A percentile compares a stretch with the other conserved stretches of the same genome.
These are phyloP conservation scores for Karstenula rhodostoma DNA, from an alignment of 2,329 filamentous ascomycete genomes.

Conservation along the genomic window DNA sequence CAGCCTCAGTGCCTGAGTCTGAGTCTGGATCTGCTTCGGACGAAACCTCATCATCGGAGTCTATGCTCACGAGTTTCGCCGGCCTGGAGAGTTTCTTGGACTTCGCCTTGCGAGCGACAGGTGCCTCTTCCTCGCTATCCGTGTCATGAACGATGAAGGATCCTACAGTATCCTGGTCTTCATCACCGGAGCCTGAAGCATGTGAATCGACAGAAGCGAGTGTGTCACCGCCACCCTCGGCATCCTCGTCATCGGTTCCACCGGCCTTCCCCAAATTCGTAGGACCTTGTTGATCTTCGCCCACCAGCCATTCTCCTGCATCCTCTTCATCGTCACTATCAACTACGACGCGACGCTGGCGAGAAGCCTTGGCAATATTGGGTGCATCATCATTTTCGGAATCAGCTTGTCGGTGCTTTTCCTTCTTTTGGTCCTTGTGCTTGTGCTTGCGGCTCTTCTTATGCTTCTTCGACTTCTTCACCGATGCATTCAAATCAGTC, in stretches of 20 bases:
- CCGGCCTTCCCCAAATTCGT: conserved; percentile 77
- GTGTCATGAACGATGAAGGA: conserved; percentile 50
- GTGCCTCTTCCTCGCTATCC: conserved; percentile 50
- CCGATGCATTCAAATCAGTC: conserved; percentile 71
- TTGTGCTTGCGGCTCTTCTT: conserved; percentile 57
- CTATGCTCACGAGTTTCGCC: conserved; percentile 63
- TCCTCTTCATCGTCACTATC: conserved; percentile 75
- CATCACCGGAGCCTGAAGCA: conserved; percentile 63
- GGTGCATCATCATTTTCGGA: conserved; percentile 40
- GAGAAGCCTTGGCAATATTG: conserved; percentile 28
- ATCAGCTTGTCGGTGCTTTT: conserved; percentile 55
- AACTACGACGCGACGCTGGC: conserved; percentile 57
- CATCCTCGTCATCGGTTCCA: conserved; percentile 87
- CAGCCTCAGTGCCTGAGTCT: conserved; percentile 49
- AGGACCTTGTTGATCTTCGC: conserved; percentile 68
- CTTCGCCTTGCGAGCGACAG: conserved; percentile 27
- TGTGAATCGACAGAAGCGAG: conserved; percentile 76
- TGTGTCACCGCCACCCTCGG: conserved; percentile 84
- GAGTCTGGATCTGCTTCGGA: conserved; percentile 39
- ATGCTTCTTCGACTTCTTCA: conserved; percentile 54
- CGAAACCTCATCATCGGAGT: conserved; percentile 53
- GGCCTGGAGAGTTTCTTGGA: conserved; percentile 35
- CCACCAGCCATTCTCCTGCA: conserved; percentile 80
- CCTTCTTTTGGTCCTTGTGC: conserved; percentile 40
- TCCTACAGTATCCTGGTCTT: conserved; percentile 53